Evolutionary conservation across 2,329 filamentous ascomycete genomes (phyloP).

Genomic region (Trichoderma endophyticum): DNA sequence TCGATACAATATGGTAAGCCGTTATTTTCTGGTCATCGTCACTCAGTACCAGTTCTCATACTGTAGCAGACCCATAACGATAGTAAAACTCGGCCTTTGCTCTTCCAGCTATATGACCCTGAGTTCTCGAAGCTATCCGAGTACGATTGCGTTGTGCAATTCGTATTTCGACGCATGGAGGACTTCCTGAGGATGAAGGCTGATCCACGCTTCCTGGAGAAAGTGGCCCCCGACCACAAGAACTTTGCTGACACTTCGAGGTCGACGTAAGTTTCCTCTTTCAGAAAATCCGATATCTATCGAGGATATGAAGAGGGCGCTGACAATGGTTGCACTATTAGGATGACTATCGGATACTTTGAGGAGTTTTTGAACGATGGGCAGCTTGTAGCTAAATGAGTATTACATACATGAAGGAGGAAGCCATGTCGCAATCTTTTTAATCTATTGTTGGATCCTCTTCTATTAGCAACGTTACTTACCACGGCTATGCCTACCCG

Average conservation of each 20-base stretch:
- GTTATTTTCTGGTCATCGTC: background rate
- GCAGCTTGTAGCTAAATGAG: slow-evolving; percentile 7
- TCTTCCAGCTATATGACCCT: slow-evolving; percentile 14
- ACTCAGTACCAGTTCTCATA: background rate
- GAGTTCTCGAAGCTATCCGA: slow-evolving; percentile 18
- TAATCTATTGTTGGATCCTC: background rate
- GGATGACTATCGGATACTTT: slow-evolving; percentile 18
- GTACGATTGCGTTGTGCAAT: slow-evolving; percentile 19
- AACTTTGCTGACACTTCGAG: slow-evolving; percentile 18
- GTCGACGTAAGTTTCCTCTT: slow-evolving; percentile 9
- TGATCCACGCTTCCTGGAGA: slow-evolving; percentile 16
- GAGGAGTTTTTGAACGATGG: slow-evolving; percentile 16
- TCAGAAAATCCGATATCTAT: background rate
- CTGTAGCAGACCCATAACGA: slow-evolving; percentile 14
- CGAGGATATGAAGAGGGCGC: background rate
- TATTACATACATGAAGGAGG: background rate
- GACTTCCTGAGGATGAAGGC: slow-evolving; percentile 17
- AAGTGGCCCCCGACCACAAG: slow-evolving; percentile 14
- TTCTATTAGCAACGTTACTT: background rate
- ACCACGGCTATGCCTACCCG: background rate
- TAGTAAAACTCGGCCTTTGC: slow-evolving; percentile 10
- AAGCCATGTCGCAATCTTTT: background rate
- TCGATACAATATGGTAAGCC: slow-evolving; percentile 16
- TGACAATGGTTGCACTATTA: background rate
- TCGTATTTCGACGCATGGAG: slow-evolving; percentile 12